Evolutionary conservation across 441 rosid genomes (phyloP), one percentile per base, ranked within the genome.

Genomic region (Daphne laureola): DNA sequence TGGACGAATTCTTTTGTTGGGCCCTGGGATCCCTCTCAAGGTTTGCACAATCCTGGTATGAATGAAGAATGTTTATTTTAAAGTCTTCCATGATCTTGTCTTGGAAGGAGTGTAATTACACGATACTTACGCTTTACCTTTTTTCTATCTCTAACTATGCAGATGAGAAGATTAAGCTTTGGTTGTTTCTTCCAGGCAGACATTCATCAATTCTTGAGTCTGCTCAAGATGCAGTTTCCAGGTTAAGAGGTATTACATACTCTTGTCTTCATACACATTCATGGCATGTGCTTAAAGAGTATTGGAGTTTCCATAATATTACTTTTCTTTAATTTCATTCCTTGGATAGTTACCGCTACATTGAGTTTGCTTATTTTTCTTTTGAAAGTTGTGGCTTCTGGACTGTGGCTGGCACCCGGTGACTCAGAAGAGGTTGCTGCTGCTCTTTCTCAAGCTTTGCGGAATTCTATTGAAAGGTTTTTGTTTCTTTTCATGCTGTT

Each of bases 11-110:
- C 99, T 60, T 94, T 94, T 74, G 98, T 94, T 62, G 99, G 99
- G 69, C 99, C 99, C 71, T 94, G 99, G 99, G 99, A 94, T 76
- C 99, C 97, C 26, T 94, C 99, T 66, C 99, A 94, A 73, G 99
- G 99, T 52, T 61, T 91, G 71, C 90, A 95, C 63, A 95, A 91
- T 73, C 99, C 99, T 59, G 99, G 99, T 90, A 76, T 69, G 69
- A 57, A 50, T 48, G 46, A 8, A 50, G 67, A 26, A 9, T 46
- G 44, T 27, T 31, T 47, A 15, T 51, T 14, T 17, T 49, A 27
- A 9, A 52, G 46, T 66, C 15, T 38, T 23, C 25, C 15, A n/a
- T 54, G 8, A 41, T 55, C 25, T 40, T 46, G 16, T 26, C 65
- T 65, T 25, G 16, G 45, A 50, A 14, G 54, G 54, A 27, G 50